Percentiles rank a stretch among this genome's conserved stretches.
These are phyloP conservation scores for Trichoderma sp. DNA, from an alignment of 2,329 filamentous ascomycete species.

Conservation along the genomic window DNA sequence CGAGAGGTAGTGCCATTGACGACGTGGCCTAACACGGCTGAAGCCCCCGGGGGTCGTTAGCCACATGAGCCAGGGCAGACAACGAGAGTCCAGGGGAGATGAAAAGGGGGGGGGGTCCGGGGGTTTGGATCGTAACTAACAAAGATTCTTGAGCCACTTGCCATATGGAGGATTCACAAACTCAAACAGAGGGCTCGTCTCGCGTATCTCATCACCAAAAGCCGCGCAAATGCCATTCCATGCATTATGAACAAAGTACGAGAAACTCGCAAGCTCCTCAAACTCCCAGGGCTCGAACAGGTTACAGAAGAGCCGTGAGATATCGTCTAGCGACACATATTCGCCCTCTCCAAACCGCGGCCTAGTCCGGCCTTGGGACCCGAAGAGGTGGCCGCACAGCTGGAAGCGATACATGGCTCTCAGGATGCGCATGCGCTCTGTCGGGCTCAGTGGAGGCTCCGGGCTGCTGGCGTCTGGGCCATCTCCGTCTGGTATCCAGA, in stretches of 20 bases:
- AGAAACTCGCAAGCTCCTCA: too few relatives aligned
- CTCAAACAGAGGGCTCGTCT: slow-evolving; percentile 23
- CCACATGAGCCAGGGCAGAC: too few relatives aligned
- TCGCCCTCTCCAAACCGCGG: not conserved
- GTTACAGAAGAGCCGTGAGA: too few relatives aligned
- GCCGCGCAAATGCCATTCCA: too few relatives aligned
- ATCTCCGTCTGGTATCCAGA: not conserved
- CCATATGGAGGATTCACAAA: not conserved
- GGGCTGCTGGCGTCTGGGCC: not conserved
- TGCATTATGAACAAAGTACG: too few relatives aligned
- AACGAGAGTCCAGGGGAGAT: too few relatives aligned
- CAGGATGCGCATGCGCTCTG: slow-evolving; percentile 17
- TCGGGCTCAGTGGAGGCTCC: slow-evolving; percentile 2
- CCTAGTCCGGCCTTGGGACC: not conserved
- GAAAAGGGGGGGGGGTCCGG: too few relatives aligned
- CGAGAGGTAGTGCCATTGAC: not conserved
- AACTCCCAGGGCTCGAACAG: too few relatives aligned
- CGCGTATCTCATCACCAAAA: not conserved
- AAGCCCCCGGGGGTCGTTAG: too few relatives aligned
- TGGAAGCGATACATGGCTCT: slow-evolving; percentile 30
- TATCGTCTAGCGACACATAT: too few relatives aligned
- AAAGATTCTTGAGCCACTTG: not conserved
- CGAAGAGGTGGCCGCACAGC: slow-evolving; percentile 27
- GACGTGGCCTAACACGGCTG: too few relatives aligned
- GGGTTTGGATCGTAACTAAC: too few relatives aligned